Base-by-base conservation (phyloP, 306 rosid species). In the peach (Prunus persica) region DNA sequence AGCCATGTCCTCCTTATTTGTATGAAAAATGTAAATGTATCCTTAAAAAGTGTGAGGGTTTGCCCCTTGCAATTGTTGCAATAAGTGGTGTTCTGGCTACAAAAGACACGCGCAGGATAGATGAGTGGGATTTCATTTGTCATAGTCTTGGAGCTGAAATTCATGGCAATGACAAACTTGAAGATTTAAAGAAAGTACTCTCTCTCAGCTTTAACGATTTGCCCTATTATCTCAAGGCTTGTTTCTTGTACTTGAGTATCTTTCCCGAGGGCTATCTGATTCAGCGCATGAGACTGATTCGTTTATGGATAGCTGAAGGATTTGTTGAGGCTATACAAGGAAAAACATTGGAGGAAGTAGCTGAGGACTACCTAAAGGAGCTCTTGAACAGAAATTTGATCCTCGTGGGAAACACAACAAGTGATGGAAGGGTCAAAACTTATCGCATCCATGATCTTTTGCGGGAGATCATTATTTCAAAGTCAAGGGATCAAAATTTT, bases 41-140 rank as follows among this genome's bases (percentile, higher is more conserved):
- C n/a, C 72, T 90, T 10, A 73, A 71, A 82, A 90, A 73, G 81
- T 90, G 96, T 22, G 92, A 83, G 79, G 96, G 96, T 30, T 81
- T 90, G 60, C 96, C 96, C 22, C 91, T 90, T 79, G 96, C 96
- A 49, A 88, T 90, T 30, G 92, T 88, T 16, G 96, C 96, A 34
- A 55, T 90, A 28, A 79, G 91, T 76, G 89, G 92, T 46, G 82
- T 88, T 58, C 73, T 90, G 80, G 88, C 91, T 11, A 86, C 83
- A 5, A 88, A 90, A 82, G 89, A 86, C 81, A 63, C 63, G 73
- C 73, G 61, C 47, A 83, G 86, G 75, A 82, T 88, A 32, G 92
- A 88, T 18, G 91, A 90, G 55, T 88, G 96, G 96, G 83, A 76
- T 62, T 60, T 71, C 83, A 76, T 90, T 64, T 55, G 79, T 24